Base-by-base conservation (phyloP, 1,284 basidiomycete genomes). In the Coniferiporia weirii region DNA sequence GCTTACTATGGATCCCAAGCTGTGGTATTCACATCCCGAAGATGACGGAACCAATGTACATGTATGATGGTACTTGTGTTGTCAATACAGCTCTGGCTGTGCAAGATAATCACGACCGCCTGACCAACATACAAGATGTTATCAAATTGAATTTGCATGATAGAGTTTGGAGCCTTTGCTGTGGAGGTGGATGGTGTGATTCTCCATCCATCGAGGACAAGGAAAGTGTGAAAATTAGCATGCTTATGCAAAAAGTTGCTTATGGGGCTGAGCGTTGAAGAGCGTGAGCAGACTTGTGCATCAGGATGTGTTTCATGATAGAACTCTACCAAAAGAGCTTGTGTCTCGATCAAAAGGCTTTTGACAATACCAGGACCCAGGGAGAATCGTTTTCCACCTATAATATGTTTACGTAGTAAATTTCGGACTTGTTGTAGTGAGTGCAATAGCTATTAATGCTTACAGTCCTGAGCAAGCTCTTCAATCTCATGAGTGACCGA, bases 1-100 rank as follows among this genome's bases (percentile, higher is more conserved):
- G 48, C 57, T 27, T 53, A 58, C 57, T 53, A 58, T 58, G 20
- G 27, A 19, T 58, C 57, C 57, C 57, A 58, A n/a, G 35, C 22
- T 4, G 4, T 7, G 12, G 50, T 58, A 22, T 44, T 22, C 3
- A 32, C 17, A 1, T 52, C 43, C 35, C 22, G 9, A n/a, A 52
- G 45, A 1, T 35, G 36, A 8, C 50, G 38, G 17, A 58, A 58
- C 57, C 57, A 58, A 10, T 13, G 40, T n/a, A 58, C 57, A 5
- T 53, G 43, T 6, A 58, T n/a, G 38, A 52, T 15, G 1, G n/a
- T 36, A 35, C 15, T 40, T 15, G 51, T 15, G 5, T 27, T 20
- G 17, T 40, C 32, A 13, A 58, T 19, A 15, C 43, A 12, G 9
- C 20, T 7, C 36, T 58, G 57, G 12, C 10, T 17, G 15, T 58